Percentiles rank a stretch among this genome's conserved stretches.
These are phyloP conservation scores for Filosporella fistucella DNA, from an alignment of 495 filamentous ascomycete species.

Conservation along the genomic window DNA sequence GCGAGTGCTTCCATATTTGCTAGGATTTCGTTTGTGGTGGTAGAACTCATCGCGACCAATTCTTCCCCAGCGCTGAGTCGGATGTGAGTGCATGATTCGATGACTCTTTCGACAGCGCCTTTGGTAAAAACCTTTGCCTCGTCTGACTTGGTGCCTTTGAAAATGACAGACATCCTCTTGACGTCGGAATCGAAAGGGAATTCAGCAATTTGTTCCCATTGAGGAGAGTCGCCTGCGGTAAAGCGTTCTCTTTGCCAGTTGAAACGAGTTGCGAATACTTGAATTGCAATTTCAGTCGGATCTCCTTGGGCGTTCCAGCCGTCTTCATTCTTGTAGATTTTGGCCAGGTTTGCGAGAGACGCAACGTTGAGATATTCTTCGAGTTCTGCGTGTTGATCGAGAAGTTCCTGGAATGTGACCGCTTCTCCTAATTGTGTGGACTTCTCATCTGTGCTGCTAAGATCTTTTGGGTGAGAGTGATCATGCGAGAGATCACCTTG, in stretches of 20 bases:
- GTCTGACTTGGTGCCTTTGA: constrained; percentile 32
- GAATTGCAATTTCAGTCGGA: constrained; percentile 67
- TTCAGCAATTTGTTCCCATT: constrained; percentile 55
- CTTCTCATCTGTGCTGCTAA: neutral
- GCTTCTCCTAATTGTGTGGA: no score
- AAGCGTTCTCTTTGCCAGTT: constrained; percentile 50
- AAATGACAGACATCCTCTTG: constrained; percentile 68
- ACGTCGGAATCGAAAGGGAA: constrained; percentile 65
- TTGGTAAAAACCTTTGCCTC: constrained; percentile 54
- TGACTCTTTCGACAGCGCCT: constrained; percentile 60
- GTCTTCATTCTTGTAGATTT: constrained; percentile 42
- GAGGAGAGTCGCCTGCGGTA: constrained; percentile 43
- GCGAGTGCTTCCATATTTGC: constrained; percentile 62
- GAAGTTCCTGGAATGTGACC: constrained; percentile 22
- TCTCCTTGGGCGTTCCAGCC: constrained; percentile 62
- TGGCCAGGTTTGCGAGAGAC: constrained; percentile 63
- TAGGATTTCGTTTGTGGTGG: constrained; percentile 48
- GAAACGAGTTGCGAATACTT: constrained; percentile 63
- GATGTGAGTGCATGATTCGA: constrained; percentile 46
- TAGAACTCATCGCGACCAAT: constrained; percentile 36
- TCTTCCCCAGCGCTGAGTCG: constrained; percentile 33
- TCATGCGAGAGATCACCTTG: constrained; percentile 41
- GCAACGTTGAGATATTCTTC: constrained; percentile 55
- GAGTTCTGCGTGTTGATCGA: constrained; percentile 30
- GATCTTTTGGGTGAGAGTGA: neutral